Conservation (phyloP, 106 monocot species). For the Apostasia ramifera region DNA sequence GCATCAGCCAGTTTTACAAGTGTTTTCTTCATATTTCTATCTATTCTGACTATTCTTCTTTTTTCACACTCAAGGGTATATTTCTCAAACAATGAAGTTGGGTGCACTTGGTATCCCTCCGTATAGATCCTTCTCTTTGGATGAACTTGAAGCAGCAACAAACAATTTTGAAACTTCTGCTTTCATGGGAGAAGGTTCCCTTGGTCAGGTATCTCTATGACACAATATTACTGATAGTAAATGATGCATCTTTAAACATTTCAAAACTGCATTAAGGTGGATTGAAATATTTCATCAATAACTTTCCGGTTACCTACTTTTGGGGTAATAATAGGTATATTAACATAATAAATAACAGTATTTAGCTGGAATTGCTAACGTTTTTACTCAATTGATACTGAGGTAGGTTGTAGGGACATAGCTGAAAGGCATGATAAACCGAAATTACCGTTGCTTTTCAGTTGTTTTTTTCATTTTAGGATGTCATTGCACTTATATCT, state of each 20-base stretch:
- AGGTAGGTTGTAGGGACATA: neutral
- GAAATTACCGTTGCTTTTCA: neutral
- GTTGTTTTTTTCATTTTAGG: neutral
- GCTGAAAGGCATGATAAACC: neutral
- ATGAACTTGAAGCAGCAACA: conserved; percentile 85
- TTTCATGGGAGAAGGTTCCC: conserved; percentile 79
- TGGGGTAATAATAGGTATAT: too few species aligned
- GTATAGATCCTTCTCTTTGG: conserved; percentile 85
- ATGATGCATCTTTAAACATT: neutral
- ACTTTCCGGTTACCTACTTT: too few species aligned
- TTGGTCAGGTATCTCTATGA: conserved; percentile 63
- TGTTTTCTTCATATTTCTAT: too few species aligned
- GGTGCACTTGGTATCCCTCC: conserved; percentile 84
- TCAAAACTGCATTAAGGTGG: neutral
- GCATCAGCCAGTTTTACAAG: too few species aligned
- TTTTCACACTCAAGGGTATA: conserved; percentile 47
- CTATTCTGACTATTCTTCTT: neutral
- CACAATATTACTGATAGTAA: neutral
- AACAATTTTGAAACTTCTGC: conserved; percentile 72
- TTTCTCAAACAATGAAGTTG: conserved; percentile 87
- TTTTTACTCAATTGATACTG: neutral
- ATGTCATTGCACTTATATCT: neutral
- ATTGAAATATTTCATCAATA: neutral
- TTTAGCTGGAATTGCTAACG: neutral
- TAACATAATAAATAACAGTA: neutral